A percentile compares a stretch with the other conserved stretches of the same genome.
Evolutionary conservation across 768 basidiomycete genomes (phyloP).

Genomic region (Cubamyces lactineus): DNA sequence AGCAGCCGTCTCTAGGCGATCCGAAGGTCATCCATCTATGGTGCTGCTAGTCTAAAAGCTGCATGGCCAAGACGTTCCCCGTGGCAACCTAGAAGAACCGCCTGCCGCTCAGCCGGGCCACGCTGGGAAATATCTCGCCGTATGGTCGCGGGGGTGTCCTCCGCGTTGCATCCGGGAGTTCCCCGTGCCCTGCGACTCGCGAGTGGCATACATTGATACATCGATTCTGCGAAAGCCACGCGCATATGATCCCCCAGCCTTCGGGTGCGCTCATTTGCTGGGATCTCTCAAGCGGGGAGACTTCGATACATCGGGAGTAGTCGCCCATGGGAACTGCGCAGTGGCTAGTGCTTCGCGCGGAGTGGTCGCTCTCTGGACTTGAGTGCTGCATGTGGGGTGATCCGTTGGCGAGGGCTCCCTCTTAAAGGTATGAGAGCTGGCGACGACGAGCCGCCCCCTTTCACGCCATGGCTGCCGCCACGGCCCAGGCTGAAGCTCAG

Average conservation of each 20-base stretch:
- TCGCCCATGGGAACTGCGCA: conserved; percentile 1
- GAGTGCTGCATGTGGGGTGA: not conserved
- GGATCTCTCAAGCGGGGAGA: not conserved
- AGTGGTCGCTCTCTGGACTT: not conserved
- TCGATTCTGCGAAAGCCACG: not conserved
- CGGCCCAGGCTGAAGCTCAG: not conserved
- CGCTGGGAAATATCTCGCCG: not conserved
- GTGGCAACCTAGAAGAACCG: not conserved
- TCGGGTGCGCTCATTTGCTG: not conserved
- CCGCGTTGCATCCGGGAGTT: not conserved
- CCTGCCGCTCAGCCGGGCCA: not conserved
- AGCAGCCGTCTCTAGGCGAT: not conserved
- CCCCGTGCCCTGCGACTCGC: not conserved
- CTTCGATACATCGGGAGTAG: not conserved
- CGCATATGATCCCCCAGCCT: not conserved
- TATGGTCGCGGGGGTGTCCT: not conserved
- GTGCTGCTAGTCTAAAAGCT: not conserved
- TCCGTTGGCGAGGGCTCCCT: not conserved
- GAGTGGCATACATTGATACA: not conserved
- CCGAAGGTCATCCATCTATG: not conserved
- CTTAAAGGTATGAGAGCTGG: not conserved
- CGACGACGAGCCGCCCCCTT: not conserved
- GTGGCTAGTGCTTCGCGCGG: not conserved
- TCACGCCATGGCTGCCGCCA: conserved; percentile 4
- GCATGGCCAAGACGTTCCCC: not conserved